Percentiles rank a stretch among this genome's conserved stretches.
Conservation (phyloP, 306 rosid species). For the Hylodesmum podocarpum region DNA sequence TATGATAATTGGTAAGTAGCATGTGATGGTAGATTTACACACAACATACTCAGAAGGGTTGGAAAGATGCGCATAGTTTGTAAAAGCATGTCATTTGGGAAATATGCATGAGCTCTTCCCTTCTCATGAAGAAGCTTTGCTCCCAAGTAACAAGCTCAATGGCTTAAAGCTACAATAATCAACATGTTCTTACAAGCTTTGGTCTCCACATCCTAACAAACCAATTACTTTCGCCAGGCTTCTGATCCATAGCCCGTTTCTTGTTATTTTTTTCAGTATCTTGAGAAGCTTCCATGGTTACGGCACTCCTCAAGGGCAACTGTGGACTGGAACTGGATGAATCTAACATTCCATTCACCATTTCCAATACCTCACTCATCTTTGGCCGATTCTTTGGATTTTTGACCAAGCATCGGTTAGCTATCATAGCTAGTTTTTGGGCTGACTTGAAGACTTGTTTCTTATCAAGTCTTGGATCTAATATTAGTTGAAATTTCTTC, state of each 20-base stretch:
- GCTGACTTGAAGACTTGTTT: constrained; percentile 65
- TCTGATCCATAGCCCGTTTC: constrained; percentile 50
- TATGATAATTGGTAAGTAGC: neutral
- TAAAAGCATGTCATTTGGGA: neutral
- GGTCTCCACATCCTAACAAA: constrained; percentile 54
- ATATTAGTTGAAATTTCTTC: constrained; percentile 73
- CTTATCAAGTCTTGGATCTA: constrained; percentile 87
- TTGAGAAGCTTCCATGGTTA: constrained; percentile 32
- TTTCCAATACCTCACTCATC: constrained; percentile 88
- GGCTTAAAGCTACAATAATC: constrained; percentile 34
- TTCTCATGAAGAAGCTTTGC: constrained; percentile 24
- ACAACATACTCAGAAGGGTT: neutral
- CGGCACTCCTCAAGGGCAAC: constrained; percentile 43
- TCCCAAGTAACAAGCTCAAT: constrained; percentile 19
- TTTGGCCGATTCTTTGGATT: constrained; percentile 88
- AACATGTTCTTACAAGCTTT: constrained; percentile 59
- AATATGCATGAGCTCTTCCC: constrained; percentile 21
- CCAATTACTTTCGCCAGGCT: constrained; percentile 60
- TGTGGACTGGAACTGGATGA: constrained; percentile 38
- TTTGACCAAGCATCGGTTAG: constrained; percentile 78
- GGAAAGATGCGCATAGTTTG: neutral
- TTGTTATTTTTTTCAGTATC: constrained; percentile 42
- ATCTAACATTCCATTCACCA: constrained; percentile 64
- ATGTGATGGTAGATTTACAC: constrained; percentile 5
- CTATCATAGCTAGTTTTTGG: constrained; percentile 68